phyloP scores from a whole-genome alignment of 75 land plant species.

The Pinus taeda region DNA sequence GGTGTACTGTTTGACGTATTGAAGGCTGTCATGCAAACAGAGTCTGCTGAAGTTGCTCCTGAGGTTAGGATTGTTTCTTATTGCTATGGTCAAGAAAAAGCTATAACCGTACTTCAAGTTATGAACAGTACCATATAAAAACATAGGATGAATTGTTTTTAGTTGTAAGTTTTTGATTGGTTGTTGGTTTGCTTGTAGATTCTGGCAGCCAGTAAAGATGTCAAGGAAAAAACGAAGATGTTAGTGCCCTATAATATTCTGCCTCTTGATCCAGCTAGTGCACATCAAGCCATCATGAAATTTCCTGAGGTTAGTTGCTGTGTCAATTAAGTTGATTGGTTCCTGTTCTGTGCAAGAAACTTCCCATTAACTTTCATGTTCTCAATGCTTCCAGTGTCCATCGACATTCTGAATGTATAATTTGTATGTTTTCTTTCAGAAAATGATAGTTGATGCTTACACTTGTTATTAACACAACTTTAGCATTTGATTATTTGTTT shows the following conservation, averaged over 20 bases:
- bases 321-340: background rate
- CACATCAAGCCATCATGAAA: conserved; percentile 79
- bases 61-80: conserved; percentile 27
- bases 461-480: too few species aligned
- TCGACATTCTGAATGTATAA: too few species aligned
- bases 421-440: too few species aligned
- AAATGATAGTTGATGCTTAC: too few species aligned
- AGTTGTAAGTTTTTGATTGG: background rate
- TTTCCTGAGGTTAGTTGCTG: conserved; percentile 71
- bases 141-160: conserved; percentile 9
- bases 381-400: too few species aligned
- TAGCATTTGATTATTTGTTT: too few species aligned
- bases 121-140: background rate
- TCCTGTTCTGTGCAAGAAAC: too few species aligned
- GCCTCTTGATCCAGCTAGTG: conserved; percentile 75
- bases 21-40: conserved; percentile 46
- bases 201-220: conserved; percentile 41
- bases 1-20: conserved; percentile 77
- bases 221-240: conserved; percentile 43
- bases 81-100: background rate
- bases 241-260: conserved; percentile 88
- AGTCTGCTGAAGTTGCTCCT: conserved; percentile 41
- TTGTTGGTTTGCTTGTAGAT: conserved; percentile 31
- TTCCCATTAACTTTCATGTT: too few species aligned
- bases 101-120: background rate